Evolutionary conservation across 1,284 basidiomycete species (phyloP).

Genomic region (Pseudozyma sp.): DNA sequence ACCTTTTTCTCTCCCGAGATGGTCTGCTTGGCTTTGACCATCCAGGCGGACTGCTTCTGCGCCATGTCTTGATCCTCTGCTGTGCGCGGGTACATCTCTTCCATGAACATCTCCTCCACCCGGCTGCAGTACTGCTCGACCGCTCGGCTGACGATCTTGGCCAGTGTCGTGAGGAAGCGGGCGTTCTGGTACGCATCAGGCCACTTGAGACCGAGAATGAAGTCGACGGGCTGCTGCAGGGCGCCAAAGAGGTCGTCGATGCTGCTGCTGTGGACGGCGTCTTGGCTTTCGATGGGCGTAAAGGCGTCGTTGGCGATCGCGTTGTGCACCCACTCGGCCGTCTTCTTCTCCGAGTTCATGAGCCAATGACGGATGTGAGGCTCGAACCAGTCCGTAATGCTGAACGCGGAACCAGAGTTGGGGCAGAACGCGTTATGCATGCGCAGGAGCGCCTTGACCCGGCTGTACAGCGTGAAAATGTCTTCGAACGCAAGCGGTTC

Average conservation of each 20-base stretch:
- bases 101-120: constrained; percentile 88
- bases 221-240: constrained; percentile 86
- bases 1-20: constrained; percentile 88
- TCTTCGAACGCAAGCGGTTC: constrained; percentile 71
- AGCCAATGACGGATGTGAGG: constrained; percentile 91
- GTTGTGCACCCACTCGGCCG: constrained; percentile 84
- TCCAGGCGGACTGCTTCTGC: constrained; percentile 82
- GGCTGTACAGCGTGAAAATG: constrained; percentile 84
- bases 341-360: constrained; percentile 87
- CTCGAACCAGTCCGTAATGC: constrained; percentile 77
- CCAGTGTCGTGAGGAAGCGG: constrained; percentile 80
- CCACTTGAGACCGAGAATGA: constrained; percentile 91
- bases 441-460: constrained; percentile 78
- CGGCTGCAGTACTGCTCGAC: constrained; percentile 90
- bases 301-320: constrained; percentile 62
- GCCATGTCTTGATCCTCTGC: constrained; percentile 70
- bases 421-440: constrained; percentile 86
- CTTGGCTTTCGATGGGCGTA: constrained; percentile 76
- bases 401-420: constrained; percentile 67
- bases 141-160: constrained; percentile 88
- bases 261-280: constrained; percentile 88
- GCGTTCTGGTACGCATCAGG: constrained; percentile 89
- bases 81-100: constrained; percentile 88
- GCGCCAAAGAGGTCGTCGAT: constrained; percentile 97
- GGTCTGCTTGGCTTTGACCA: constrained; percentile 86